Evolutionary conservation across 2,329 filamentous ascomycete species (phyloP).

Genomic region (Graphiopsis chlorocephala): DNA sequence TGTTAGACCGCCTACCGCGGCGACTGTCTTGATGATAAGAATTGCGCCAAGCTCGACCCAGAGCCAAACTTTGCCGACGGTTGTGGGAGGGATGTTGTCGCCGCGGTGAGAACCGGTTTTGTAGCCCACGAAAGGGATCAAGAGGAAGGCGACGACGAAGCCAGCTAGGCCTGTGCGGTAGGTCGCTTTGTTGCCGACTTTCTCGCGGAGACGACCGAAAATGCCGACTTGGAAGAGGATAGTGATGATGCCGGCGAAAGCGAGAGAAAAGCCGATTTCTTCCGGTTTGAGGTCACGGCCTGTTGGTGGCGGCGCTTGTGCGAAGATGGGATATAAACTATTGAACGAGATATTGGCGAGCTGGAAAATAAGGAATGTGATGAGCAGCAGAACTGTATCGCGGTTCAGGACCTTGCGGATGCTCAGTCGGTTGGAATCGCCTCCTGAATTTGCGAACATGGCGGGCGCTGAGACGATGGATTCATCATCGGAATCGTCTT

Average conservation of each 20-base stretch:
- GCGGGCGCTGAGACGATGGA: conserved; percentile 23
- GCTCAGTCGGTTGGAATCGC: conserved; percentile 48
- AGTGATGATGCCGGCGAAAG: conserved; percentile 77
- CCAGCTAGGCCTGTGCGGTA: conserved; percentile 77
- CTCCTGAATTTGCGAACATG: conserved; percentile 36
- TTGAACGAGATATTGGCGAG: conserved; percentile 94
- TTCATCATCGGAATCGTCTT: conserved; percentile 36
- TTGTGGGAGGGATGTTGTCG: conserved; percentile 50
- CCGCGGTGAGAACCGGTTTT: conserved; percentile 54
- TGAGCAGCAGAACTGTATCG: conserved; percentile 76
- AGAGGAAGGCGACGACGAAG: conserved; percentile 75
- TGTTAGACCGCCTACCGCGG: conserved; percentile 83
- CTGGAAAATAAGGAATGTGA: conserved; percentile 90
- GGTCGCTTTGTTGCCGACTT: conserved; percentile 78
- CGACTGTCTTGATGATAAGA: conserved; percentile 84
- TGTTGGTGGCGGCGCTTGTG: conserved; percentile 68
- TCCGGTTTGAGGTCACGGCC: conserved; percentile 73
- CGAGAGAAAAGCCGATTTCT: conserved; percentile 81
- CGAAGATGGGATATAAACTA: conserved; percentile 91
- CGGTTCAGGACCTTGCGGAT: conserved; percentile 67
- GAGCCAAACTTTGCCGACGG: conserved; percentile 63
- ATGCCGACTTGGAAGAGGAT: conserved; percentile 87
- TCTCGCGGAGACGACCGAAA: conserved; percentile 74
- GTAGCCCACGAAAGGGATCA: conserved; percentile 90
- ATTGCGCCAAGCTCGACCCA: conserved; percentile 78